Evolutionary conservation across 345 rosid genomes (phyloP).

Genomic region (Arabidopsis suecica): DNA sequence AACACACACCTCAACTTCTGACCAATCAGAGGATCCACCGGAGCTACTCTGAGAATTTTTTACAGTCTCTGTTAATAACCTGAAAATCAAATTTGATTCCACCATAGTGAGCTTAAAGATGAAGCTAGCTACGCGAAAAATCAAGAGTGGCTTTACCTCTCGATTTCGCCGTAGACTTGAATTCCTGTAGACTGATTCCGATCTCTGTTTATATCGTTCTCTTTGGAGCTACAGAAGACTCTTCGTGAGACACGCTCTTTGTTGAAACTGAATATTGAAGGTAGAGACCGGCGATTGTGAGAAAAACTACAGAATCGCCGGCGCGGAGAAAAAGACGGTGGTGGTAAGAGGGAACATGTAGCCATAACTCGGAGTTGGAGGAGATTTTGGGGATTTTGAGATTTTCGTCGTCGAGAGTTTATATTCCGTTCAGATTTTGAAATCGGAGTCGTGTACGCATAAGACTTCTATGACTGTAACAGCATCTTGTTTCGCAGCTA

Average conservation of each 20-base stretch:
- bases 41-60: slow-evolving; percentile 75
- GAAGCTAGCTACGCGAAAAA: not conserved
- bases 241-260: slow-evolving; percentile 22
- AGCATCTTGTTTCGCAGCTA: slow-evolving; percentile 20
- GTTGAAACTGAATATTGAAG: not conserved
- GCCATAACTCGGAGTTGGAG: slow-evolving; percentile 29
- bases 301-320: slow-evolving; percentile 25
- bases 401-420: slow-evolving; percentile 15
- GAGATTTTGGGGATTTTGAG: not conserved
- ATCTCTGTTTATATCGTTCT: slow-evolving; percentile 30
- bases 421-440: not conserved
- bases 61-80: slow-evolving; percentile 85
- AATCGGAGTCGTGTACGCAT: slow-evolving; percentile 35
- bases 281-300: not conserved
- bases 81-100: slow-evolving; percentile 42
- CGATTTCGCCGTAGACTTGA: slow-evolving; percentile 83
- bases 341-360: slow-evolving; percentile 37
- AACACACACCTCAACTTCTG: slow-evolving; percentile 73
- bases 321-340: slow-evolving; percentile 42
- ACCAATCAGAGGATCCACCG: slow-evolving; percentile 73
- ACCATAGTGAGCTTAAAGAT: not conserved
- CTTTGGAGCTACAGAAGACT: slow-evolving; percentile 37
- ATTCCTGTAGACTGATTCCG: slow-evolving; percentile 64
- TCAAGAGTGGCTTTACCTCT: slow-evolving; percentile 56
- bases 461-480: slow-evolving; percentile 33